phyloP scores from a whole-genome alignment of 306 rosid genomes.

The Elaeagnus macrophylla region DNA sequence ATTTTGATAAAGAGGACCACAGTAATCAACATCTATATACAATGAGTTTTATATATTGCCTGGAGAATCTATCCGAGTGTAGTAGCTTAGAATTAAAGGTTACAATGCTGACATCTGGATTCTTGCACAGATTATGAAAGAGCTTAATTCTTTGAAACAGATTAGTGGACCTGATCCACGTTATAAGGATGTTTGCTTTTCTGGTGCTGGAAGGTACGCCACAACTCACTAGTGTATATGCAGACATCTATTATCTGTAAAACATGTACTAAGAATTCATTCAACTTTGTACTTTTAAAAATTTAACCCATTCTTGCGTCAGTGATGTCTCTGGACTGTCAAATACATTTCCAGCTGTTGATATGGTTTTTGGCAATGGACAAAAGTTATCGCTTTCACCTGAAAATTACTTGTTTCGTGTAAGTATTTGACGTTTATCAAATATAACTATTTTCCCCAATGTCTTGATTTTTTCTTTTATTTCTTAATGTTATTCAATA shows the following conservation, averaged over 20 bases:
- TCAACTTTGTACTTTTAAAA: constrained; percentile 15
- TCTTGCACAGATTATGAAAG: constrained; percentile 52
- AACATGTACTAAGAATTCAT: not conserved
- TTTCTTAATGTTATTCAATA: constrained; percentile 20
- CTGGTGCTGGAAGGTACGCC: constrained; percentile 62
- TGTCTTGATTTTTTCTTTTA: constrained; percentile 5
- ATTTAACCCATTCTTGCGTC: constrained; percentile 25
- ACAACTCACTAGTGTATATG: constrained; percentile 2
- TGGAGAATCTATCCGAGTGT: no score
- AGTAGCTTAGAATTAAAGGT: no score
- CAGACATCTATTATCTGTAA: constrained; percentile 11
- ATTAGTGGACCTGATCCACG: constrained; percentile 86
- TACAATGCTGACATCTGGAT: no score
- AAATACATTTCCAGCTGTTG: constrained; percentile 70
- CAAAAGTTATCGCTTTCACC: constrained; percentile 72
- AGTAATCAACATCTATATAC: no score
- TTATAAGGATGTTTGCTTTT: constrained; percentile 69
- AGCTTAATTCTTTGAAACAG: constrained; percentile 47
- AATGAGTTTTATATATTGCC: no score
- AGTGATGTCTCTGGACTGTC: constrained; percentile 60
- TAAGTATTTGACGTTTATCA: constrained; percentile 28
- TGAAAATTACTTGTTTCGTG: constrained; percentile 88
- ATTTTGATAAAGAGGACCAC: no score
- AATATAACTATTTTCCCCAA: no score
- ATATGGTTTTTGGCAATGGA: constrained; percentile 79